Percentiles rank a stretch among this genome's conserved stretches.
phyloP scores from a whole-genome alignment of 352 stramenopile genomes.

The Peronospora farinosa region DNA sequence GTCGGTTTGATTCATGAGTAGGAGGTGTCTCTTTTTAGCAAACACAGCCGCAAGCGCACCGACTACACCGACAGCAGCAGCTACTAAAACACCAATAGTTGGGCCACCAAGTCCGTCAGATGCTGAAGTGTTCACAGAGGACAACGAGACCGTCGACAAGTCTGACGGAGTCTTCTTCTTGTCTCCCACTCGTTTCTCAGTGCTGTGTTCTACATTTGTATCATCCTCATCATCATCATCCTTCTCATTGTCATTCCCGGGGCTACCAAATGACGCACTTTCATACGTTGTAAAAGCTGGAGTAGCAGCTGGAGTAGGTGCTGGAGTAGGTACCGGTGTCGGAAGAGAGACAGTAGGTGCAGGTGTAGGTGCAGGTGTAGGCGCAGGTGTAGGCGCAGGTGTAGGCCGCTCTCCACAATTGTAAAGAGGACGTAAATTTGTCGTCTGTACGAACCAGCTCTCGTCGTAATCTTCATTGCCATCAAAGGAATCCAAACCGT shows the following conservation, averaged over 20 bases:
- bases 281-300: not conserved
- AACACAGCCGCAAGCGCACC: conserved; percentile 13
- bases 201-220: conserved; percentile 6
- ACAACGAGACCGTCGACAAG: conserved; percentile 19
- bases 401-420: conserved; percentile 28
- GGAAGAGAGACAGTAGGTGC: conserved; percentile 20
- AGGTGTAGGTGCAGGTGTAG: conserved; percentile 14
- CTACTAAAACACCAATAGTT: conserved; percentile 9
- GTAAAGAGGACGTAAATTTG: conserved; percentile 25
- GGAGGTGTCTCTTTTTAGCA: conserved; percentile 11
- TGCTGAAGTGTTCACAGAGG: not conserved
- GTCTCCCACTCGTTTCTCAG: conserved; percentile 11
- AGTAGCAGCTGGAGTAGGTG: not conserved
- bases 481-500: conserved; percentile 21
- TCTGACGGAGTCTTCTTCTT: not conserved
- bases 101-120: not conserved
- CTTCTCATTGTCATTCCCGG: too few species aligned
- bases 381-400: conserved; percentile 22
- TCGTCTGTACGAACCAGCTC: conserved; percentile 37
- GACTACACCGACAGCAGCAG: conserved; percentile 13
- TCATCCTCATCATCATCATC: not conserved
- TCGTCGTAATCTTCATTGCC: conserved; percentile 28
- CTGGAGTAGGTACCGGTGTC: not conserved
- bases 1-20: not conserved
- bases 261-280: conserved; percentile 5